phyloP scores from a whole-genome alignment of 2,329 filamentous ascomycete genomes.

The Nemania sp. region DNA sequence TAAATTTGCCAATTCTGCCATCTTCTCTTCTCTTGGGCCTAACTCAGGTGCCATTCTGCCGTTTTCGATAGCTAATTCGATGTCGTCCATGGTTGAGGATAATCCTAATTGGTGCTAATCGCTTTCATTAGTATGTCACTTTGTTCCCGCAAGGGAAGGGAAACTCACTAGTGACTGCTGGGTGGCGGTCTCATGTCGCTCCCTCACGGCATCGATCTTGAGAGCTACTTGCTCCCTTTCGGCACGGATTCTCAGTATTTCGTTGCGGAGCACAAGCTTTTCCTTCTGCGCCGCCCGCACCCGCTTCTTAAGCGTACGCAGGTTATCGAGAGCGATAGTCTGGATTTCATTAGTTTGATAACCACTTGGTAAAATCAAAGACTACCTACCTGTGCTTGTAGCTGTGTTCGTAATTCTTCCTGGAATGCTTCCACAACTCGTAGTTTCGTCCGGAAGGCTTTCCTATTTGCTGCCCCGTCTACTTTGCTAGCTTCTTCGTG shows the following conservation, averaged over 20 bases:
- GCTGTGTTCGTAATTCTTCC: constrained; percentile 65
- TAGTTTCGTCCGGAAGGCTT: constrained; percentile 67
- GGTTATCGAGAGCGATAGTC: constrained; percentile 71
- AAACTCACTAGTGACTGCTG: constrained; percentile 63
- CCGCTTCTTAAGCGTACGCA: constrained; percentile 68
- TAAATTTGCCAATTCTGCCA: constrained; percentile 66
- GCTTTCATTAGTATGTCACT: constrained; percentile 11
- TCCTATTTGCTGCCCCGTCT: constrained; percentile 60
- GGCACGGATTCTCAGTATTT: constrained; percentile 68
- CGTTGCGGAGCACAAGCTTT: constrained; percentile 67
- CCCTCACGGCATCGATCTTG: constrained; percentile 72
- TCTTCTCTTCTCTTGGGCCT: constrained; percentile 59
- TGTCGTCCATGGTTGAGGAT: constrained; percentile 70
- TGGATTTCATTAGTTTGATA: constrained; percentile 43
- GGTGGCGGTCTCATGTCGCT: constrained; percentile 67
- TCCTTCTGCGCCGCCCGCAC: constrained; percentile 68
- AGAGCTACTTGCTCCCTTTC: constrained; percentile 73
- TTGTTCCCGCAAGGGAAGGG: not conserved
- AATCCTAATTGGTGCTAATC: constrained; percentile 62
- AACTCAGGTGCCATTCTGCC: constrained; percentile 63
- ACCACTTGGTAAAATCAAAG: not conserved
- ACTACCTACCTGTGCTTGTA: constrained; percentile 70
- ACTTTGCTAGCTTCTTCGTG: constrained; percentile 58
- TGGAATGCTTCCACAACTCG: constrained; percentile 69
- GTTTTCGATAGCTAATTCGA: constrained; percentile 68